Percentiles rank a stretch among this genome's conserved stretches.
These are phyloP conservation scores for Dictyostelium brefeldianum DNA, from an alignment of 78 protist species.

Conservation along the genomic window DNA sequence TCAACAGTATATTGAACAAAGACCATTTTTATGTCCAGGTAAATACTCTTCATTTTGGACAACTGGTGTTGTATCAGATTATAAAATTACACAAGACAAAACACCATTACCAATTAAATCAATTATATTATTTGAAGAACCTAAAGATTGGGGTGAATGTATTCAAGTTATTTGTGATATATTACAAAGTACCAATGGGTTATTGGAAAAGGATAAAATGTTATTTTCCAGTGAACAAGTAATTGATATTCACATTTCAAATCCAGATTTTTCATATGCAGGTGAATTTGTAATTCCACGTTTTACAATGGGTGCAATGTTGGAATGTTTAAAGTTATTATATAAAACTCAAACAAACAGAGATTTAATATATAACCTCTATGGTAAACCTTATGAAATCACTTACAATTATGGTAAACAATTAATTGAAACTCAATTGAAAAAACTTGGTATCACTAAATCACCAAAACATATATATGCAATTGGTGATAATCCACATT, in stretches of 20 bases:
- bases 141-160: conserved; percentile 73
- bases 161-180: conserved; percentile 45
- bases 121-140: conserved; percentile 57
- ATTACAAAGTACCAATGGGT: conserved; percentile 39
- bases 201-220: conserved; percentile 7
- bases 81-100: not conserved
- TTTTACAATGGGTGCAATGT: conserved; percentile 77
- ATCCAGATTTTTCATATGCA: conserved; percentile 71
- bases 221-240: not conserved
- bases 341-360: conserved; percentile 4
- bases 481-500: conserved; percentile 77
- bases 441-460: not conserved
- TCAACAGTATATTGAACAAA: conserved; percentile 44
- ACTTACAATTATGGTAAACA: conserved; percentile 65
- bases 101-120: conserved; percentile 13
- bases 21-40: conserved; percentile 47
- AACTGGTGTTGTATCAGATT: conserved; percentile 13
- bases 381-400: conserved; percentile 37
- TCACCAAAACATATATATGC: conserved; percentile 64
- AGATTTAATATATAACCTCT: not conserved
- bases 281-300: conserved; percentile 68
- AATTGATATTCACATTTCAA: conserved; percentile 56
- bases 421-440: not conserved
- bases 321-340: conserved; percentile 16
- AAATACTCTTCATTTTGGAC: conserved; percentile 68